A percentile compares a stretch with the other conserved stretches of the same genome.
Evolutionary conservation across 805 yeast species (phyloP).

Genomic region (Wickerhamiella qilinensis): DNA sequence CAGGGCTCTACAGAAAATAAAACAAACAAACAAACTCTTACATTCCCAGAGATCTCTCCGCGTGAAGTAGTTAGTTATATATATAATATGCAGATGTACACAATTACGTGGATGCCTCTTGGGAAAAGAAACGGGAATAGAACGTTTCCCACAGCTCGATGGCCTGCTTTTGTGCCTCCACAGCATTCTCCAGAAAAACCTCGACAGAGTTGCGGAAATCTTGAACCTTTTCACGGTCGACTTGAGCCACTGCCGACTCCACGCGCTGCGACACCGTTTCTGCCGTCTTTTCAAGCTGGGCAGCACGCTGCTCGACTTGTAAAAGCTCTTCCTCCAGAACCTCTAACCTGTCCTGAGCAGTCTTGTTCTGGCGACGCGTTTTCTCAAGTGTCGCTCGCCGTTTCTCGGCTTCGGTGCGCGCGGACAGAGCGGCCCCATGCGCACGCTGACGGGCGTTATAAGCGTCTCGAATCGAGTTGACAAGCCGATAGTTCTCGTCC

Average conservation of each 20-base stretch:
- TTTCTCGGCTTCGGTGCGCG: slow-evolving; percentile 33
- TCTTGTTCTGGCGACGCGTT: slow-evolving; percentile 28
- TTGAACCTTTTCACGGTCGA: slow-evolving; percentile 59
- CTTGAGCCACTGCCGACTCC: slow-evolving; percentile 45
- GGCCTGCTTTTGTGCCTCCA: slow-evolving; percentile 82
- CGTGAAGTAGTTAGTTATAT: no score
- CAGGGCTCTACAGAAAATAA: no score
- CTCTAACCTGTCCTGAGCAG: slow-evolving; percentile 48
- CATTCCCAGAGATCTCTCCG: no score
- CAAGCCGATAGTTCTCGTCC: slow-evolving; percentile 70
- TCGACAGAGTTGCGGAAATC: slow-evolving; percentile 86
- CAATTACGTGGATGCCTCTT: no score
- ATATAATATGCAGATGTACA: no score
- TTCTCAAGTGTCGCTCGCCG: slow-evolving; percentile 33
- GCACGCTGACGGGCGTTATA: slow-evolving; percentile 57
- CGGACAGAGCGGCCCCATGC: slow-evolving; percentile 28
- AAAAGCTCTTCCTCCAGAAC: slow-evolving; percentile 43
- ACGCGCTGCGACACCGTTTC: slow-evolving; percentile 50
- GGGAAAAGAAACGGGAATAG: slow-evolving; percentile 24
- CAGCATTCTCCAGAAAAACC: slow-evolving; percentile 73
- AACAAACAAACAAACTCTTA: no score
- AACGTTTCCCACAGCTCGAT: slow-evolving; percentile 38
- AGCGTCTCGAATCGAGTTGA: slow-evolving; percentile 57
- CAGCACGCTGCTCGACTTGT: slow-evolving; percentile 36
- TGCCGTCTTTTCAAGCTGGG: slow-evolving; percentile 40